Evolutionary conservation across 2,329 filamentous ascomycete genomes (phyloP).

Genomic region (Aplosporella prunicola): DNA sequence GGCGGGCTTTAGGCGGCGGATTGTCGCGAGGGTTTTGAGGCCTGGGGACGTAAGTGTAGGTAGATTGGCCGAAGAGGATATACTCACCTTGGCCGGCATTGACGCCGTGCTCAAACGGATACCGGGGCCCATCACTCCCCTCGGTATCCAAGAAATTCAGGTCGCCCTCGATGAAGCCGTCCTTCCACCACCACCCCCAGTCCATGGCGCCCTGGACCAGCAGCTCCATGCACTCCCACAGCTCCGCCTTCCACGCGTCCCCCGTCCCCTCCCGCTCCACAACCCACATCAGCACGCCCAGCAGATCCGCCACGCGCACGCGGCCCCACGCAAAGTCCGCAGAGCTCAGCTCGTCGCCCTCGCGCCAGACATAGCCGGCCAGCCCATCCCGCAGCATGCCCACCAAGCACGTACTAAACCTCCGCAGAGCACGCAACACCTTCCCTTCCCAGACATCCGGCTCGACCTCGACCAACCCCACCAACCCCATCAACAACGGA

Average conservation of each 20-base stretch:
- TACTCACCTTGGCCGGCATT: constrained; percentile 18
- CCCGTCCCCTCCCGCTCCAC: constrained; percentile 25
- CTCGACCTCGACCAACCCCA: constrained; percentile 43
- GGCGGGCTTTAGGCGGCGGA: constrained; percentile 36
- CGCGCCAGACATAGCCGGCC: constrained; percentile 40
- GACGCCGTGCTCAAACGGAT: constrained; percentile 16
- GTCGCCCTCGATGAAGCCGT: constrained; percentile 18
- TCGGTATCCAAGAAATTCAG: constrained; percentile 18
- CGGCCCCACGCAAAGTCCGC: constrained; percentile 8
- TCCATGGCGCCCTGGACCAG: constrained; percentile 28
- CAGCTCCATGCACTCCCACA: constrained; percentile 37
- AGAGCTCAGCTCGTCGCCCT: constrained; percentile 24
- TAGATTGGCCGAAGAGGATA: constrained; percentile 5
- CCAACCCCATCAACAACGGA: constrained; percentile 43
- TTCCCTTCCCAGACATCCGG: constrained; percentile 28
- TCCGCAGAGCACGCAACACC: constrained; percentile 42
- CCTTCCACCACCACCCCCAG: constrained; percentile 25
- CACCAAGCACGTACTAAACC: constrained; percentile 43
- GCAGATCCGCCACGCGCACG: constrained; percentile 30
- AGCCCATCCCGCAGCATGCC: constrained; percentile 47
- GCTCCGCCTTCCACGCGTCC: constrained; percentile 11
- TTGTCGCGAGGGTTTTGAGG: constrained; percentile 37
- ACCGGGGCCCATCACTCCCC: constrained; percentile 15
- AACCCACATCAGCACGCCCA: constrained; percentile 40
- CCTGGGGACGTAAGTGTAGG: constrained; percentile 22